Conservation (phyloP, 768 basidiomycete genomes). For the Tricholoma bakamatsutake region DNA sequence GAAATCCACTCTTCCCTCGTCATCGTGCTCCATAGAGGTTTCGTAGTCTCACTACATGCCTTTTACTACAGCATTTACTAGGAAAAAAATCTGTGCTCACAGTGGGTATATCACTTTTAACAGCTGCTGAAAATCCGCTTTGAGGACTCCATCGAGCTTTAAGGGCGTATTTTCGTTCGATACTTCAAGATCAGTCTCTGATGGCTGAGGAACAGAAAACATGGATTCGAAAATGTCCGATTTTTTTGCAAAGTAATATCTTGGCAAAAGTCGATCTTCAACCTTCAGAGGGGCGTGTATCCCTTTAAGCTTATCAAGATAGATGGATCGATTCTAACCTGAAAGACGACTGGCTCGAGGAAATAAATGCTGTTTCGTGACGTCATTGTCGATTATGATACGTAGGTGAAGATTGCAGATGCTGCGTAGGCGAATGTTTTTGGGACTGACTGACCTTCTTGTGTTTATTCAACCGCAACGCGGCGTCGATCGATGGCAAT, state of each 20-base stretch:
- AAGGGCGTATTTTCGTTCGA: slow-evolving; percentile 19
- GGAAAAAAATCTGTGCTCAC: slow-evolving; percentile 9
- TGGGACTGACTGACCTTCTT: no score
- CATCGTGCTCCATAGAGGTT: not conserved
- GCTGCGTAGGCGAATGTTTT: no score
- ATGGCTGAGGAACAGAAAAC: not conserved
- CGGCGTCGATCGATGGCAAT: no score
- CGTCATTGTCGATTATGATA: not conserved
- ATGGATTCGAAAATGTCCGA: not conserved
- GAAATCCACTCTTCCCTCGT: slow-evolving; percentile 29
- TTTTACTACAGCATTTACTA: not conserved
- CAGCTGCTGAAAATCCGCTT: slow-evolving; percentile 19
- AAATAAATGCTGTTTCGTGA: not conserved
- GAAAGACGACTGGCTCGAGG: not conserved
- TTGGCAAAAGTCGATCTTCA: not conserved
- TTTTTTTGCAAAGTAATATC: not conserved
- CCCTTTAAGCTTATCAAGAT: not conserved
- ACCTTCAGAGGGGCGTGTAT: not conserved
- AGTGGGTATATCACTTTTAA: slow-evolving; percentile 21
- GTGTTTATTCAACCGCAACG: no score
- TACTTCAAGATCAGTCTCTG: slow-evolving; percentile 13
- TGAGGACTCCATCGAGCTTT: slow-evolving; percentile 16
- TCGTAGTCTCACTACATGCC: not conserved
- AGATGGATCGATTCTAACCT: not conserved
- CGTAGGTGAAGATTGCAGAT: not conserved